Percentiles rank a stretch among this genome's conserved stretches.
phyloP scores from a whole-genome alignment of 139 green algal species.

The Closterium sp. region DNA sequence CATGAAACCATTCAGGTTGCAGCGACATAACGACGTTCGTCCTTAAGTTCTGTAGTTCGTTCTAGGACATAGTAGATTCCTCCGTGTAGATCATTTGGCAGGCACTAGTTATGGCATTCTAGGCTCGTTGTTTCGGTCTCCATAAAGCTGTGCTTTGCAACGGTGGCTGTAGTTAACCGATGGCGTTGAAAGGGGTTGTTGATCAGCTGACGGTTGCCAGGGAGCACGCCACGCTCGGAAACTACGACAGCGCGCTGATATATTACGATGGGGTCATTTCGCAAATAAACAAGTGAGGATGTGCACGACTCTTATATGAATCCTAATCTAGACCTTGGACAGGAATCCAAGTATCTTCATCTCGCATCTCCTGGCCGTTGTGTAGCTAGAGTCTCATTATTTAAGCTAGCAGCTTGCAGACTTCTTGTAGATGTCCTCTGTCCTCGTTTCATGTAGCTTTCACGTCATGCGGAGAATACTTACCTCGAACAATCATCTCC shows the following conservation, averaged over 20 bases:
- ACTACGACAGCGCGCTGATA: constrained; percentile 60
- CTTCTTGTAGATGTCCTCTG: background rate
- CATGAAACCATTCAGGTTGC: background rate
- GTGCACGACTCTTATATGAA: too few relatives aligned
- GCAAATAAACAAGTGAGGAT: constrained; percentile 62
- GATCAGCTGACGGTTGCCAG: constrained; percentile 62
- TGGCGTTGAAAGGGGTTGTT: constrained; percentile 43
- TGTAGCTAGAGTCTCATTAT: background rate
- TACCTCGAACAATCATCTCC: background rate
- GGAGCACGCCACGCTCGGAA: constrained; percentile 64
- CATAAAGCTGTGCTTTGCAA: background rate
- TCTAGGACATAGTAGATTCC: background rate
- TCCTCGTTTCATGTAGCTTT: background rate
- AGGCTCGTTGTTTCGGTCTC: background rate
- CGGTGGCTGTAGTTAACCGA: background rate
- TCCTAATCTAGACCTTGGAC: too few relatives aligned
- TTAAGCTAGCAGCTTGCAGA: background rate
- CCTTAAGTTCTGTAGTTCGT: background rate
- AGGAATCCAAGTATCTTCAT: background rate
- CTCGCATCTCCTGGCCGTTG: background rate
- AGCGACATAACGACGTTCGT: background rate
- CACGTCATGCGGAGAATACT: background rate
- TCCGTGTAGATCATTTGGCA: background rate
- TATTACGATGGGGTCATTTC: constrained; percentile 67
- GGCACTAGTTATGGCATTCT: background rate